phyloP scores from a whole-genome alignment of 2,329 filamentous ascomycete genomes.

The Sphaerostilbella broomeana region DNA sequence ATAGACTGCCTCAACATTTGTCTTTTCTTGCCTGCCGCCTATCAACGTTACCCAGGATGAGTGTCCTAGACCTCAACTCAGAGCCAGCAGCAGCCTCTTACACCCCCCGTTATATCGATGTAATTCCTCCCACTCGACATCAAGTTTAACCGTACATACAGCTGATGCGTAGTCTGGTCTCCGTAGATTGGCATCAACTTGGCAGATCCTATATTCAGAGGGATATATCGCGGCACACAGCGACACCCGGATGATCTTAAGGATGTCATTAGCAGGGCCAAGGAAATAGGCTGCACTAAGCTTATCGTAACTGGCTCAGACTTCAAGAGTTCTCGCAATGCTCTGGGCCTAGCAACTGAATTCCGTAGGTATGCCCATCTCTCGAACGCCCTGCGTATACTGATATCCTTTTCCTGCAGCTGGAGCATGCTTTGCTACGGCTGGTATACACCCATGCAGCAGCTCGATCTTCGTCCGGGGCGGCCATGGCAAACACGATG shows the following conservation, averaged over 20 bases:
- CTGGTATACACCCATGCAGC: constrained; percentile 90
- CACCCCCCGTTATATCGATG: constrained; percentile 55
- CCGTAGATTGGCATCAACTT: constrained; percentile 85
- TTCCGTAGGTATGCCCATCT: constrained; percentile 54
- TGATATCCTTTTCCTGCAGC: constrained; percentile 42
- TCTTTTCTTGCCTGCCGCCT: constrained; percentile 4
- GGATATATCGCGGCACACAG: constrained; percentile 74
- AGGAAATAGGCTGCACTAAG: constrained; percentile 74
- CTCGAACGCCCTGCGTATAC: constrained; percentile 5
- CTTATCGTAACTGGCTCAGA: constrained; percentile 93
- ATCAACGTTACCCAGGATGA: constrained; percentile 20
- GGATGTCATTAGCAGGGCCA: constrained; percentile 71
- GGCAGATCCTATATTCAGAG: constrained; percentile 83
- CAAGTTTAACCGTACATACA: neutral
- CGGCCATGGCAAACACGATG: constrained; percentile 35
- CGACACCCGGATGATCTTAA: constrained; percentile 66
- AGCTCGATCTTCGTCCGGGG: constrained; percentile 63
- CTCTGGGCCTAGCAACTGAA: constrained; percentile 64
- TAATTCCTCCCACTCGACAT: constrained; percentile 31
- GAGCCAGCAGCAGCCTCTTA: constrained; percentile 20
- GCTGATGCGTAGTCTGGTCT: constrained; percentile 7
- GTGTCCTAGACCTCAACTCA: constrained; percentile 17
- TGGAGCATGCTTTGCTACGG: constrained; percentile 77
- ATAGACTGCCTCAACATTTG: constrained; percentile 5
- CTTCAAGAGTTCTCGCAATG: constrained; percentile 67